Conservation (phyloP, 805 yeast genomes). For the Yamadazyma takamatsuzukensis region DNA sequence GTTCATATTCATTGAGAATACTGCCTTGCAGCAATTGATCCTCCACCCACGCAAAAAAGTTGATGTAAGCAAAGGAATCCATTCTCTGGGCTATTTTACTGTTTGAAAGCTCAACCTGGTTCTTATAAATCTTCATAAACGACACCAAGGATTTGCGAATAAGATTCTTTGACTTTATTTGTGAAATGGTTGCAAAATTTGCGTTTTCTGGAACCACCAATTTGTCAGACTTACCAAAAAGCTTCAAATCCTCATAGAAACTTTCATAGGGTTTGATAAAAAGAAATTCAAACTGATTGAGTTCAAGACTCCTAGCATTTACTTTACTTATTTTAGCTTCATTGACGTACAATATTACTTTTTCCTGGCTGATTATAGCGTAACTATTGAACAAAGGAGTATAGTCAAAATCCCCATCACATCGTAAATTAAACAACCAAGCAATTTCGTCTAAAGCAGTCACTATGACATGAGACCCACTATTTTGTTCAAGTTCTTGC, state of each 20-base stretch:
- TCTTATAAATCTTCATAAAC: constrained; percentile 70
- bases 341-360: constrained; percentile 54
- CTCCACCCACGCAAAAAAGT: constrained; percentile 81
- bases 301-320: too few relatives aligned
- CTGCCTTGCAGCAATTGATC: constrained; percentile 37
- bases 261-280: constrained; percentile 49
- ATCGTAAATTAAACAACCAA: constrained; percentile 72
- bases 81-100: constrained; percentile 72
- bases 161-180: constrained; percentile 20
- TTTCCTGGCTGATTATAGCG: constrained; percentile 29
- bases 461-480: constrained; percentile 36
- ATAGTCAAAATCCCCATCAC: constrained; percentile 69
- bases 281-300: constrained; percentile 20
- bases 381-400: constrained; percentile 84
- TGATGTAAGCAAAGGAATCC: constrained; percentile 74
- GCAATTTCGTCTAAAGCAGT: constrained; percentile 80
- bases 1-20: constrained; percentile 60
- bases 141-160: constrained; percentile 29
- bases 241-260: constrained; percentile 54
- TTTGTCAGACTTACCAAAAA: constrained; percentile 11
- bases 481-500: constrained; percentile 21
- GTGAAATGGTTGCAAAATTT: constrained; percentile 22
- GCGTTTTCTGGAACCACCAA: constrained; percentile 29
- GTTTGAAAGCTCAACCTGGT: constrained; percentile 64
- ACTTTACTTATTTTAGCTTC: constrained; percentile 28